Evolutionary conservation across 2,329 filamentous ascomycete species (phyloP), one percentile per base, ranked within the genome.

Genomic region (Colletotrichum paranaense): DNA sequence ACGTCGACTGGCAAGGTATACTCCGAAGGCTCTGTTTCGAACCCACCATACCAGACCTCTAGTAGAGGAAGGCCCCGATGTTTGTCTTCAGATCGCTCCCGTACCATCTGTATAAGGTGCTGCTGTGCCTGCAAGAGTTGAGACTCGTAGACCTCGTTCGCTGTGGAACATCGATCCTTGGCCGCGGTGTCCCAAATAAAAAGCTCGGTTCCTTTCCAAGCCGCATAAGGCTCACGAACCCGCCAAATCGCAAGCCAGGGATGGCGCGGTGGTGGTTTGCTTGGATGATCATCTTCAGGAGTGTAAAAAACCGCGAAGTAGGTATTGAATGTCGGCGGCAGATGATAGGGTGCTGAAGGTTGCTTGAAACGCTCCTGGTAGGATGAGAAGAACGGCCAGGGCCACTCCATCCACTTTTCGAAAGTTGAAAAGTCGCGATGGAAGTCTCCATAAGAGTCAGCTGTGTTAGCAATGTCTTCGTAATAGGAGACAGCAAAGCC

Each of bases 211-310:
- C 66, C 63, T 0, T 2, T 75, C 77, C 81, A 85, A 1, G 78
- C 75, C 26, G 67, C 78, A 68, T 86, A 81, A 1, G 82, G 79
- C n/a, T 86, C 79, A 5, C 80, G 76, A 0, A 86, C 84, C 12
- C 89, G 84, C 70, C 85, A 84, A 16, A 88, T 76, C 0, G 81
- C 87, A 42, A 90, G 74, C 88, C 89, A 91, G 0, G 89, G 87
- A 57, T 86, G 84, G 11, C 85, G 83, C 38, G 74, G 68, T 9
- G 75, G 78, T 19, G 76, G 75, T 2, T 68, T 57, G 1, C 76
- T 74, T 12, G 67, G 67, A 0, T 76, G 75, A n/a, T 9, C 62
- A 75, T 53, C 72, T 0, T 66, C 62, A 1, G 77, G 72, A 53
- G 87, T 89, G 75, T 86, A 89, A 76, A 90, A 91, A 6, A 90